Evolutionary conservation across 345 rosid species (phyloP).

Genomic region (Cardamine occulta): DNA sequence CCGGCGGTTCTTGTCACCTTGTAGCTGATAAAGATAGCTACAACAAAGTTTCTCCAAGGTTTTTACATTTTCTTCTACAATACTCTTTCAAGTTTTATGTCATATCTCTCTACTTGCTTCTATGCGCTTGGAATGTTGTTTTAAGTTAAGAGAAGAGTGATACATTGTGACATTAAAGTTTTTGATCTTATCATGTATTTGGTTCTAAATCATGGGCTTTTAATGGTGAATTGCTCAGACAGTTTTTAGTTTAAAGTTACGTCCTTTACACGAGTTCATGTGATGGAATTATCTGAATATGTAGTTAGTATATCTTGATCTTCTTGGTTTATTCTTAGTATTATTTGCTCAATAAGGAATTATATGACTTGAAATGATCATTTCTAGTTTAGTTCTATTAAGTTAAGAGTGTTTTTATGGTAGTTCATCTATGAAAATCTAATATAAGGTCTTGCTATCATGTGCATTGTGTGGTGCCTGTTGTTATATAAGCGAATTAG

Average conservation of each 20-base stretch:
- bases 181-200: neutral
- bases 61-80: neutral
- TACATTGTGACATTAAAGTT: neutral
- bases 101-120: neutral
- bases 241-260: neutral
- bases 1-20: constrained; percentile 40
- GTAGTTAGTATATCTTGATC: neutral
- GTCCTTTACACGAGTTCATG: neutral
- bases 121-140: neutral
- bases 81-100: too few species aligned
- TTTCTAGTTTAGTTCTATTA: neutral
- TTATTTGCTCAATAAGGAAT: neutral
- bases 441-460: neutral
- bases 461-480: neutral
- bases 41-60: constrained; percentile 58
- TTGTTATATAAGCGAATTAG: neutral
- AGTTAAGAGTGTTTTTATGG: neutral
- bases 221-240: neutral
- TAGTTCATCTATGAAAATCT: neutral
- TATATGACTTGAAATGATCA: neutral
- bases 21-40: constrained; percentile 49
- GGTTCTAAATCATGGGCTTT: too few species aligned
- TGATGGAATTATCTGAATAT: neutral
- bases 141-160: neutral
- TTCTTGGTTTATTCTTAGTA: neutral